A percentile compares a stretch with the other conserved stretches of the same genome.
phyloP scores from a whole-genome alignment of 1,284 basidiomycete genomes.

The Tilletia setariae region DNA sequence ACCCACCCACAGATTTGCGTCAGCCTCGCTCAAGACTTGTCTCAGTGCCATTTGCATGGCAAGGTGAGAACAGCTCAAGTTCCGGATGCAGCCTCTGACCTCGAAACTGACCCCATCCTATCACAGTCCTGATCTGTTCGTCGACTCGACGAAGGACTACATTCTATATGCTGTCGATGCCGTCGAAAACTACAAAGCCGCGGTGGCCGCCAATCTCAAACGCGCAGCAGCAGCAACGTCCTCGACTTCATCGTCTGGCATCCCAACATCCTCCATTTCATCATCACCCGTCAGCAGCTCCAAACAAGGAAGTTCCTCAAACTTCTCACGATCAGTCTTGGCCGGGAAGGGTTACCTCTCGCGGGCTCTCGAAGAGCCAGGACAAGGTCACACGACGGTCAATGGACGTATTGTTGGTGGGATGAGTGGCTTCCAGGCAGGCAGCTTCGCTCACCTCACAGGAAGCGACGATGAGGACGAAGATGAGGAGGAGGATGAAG shows the following conservation, averaged over 20 bases:
- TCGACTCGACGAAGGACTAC: conserved; percentile 45
- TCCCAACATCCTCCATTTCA: background rate
- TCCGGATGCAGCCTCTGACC: background rate
- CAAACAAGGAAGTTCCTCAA: conserved; percentile 20
- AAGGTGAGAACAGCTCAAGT: conserved; percentile 19
- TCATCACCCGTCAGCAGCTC: conserved; percentile 15
- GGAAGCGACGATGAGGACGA: conserved; percentile 38
- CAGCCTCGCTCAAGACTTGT: conserved; percentile 47
- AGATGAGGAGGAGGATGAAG: conserved; percentile 33
- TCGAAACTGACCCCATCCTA: background rate
- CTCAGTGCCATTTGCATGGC: conserved; percentile 50
- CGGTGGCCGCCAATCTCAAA: background rate
- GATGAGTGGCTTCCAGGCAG: conserved; percentile 21
- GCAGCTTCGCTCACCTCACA: too few species aligned
- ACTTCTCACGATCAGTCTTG: conserved; percentile 29
- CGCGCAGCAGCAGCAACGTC: conserved; percentile 18
- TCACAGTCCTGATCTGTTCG: conserved; percentile 46
- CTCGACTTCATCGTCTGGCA: background rate
- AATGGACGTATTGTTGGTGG: conserved; percentile 44
- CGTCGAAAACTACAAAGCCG: conserved; percentile 33
- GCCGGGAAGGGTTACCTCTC: conserved; percentile 51
- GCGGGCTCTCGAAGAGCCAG: conserved; percentile 45
- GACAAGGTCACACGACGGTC: conserved; percentile 46
- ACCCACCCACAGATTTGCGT: conserved; percentile 35
- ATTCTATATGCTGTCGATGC: conserved; percentile 53